Conservation (phyloP, 2,329 filamentous ascomycete species). For the Eutypella sp. region DNA sequence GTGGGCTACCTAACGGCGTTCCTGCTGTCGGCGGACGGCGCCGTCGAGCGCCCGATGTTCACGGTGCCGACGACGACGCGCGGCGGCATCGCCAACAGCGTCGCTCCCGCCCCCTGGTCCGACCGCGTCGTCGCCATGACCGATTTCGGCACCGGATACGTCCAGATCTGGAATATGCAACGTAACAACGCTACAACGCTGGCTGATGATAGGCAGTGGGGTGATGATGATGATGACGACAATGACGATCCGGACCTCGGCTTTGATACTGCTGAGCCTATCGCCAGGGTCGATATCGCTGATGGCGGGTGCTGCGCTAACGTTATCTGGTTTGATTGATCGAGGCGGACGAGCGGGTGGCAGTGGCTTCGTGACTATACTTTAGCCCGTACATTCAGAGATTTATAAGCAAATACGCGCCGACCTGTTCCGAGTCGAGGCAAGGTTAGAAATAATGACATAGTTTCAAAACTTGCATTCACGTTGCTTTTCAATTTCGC, state of each 20-base stretch:
- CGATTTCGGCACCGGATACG: slow-evolving; percentile 11
- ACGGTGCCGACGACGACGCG: slow-evolving; percentile 12
- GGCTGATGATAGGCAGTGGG: no score
- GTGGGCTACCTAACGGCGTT: slow-evolving; percentile 15
- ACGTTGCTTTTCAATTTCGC: no score
- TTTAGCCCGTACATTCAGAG: no score
- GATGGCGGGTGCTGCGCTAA: slow-evolving; percentile 20
- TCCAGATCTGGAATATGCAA: slow-evolving; percentile 18
- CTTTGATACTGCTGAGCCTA: slow-evolving; percentile 4
- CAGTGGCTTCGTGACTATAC: no score
- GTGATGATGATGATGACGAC: background rate
- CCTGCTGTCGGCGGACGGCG: slow-evolving; percentile 6
- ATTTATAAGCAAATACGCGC: no score
- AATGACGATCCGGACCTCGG: no score
- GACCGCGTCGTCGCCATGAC: slow-evolving; percentile 16
- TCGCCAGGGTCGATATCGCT: slow-evolving; percentile 12
- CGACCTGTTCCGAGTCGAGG: no score
- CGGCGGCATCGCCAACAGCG: slow-evolving; percentile 12
- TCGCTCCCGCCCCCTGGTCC: slow-evolving; percentile 12
- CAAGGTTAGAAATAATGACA: no score
- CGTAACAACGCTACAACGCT: no score
- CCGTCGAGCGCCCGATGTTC: slow-evolving; percentile 13
- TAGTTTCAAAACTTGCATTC: no score
- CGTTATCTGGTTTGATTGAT: slow-evolving; percentile 16
- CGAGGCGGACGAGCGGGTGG: background rate